Evolutionary conservation across 768 basidiomycete genomes (phyloP).

Genomic region (Mycena galericulata): DNA sequence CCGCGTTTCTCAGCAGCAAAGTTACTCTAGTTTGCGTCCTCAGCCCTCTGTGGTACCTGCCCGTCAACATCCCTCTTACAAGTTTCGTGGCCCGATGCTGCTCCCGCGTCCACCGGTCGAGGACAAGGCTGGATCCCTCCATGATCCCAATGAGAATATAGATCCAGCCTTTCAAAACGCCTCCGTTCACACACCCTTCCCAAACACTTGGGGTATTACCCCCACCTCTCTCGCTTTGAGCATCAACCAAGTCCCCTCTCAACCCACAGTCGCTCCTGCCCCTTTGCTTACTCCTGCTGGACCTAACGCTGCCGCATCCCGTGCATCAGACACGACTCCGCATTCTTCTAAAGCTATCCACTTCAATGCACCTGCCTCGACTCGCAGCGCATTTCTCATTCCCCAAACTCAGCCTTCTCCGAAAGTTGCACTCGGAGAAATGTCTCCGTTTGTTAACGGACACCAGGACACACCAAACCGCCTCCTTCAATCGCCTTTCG

Average conservation of each 20-base stretch:
- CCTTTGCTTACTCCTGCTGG: neutral
- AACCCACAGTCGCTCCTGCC: neutral
- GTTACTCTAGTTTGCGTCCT: neutral
- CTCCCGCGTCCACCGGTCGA: neutral
- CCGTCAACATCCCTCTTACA: neutral
- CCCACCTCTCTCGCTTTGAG: neutral
- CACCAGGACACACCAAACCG: neutral
- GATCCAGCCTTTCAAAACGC: constrained; percentile 2
- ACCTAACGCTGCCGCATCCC: neutral
- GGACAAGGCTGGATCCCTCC: no score
- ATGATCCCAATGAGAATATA: neutral
- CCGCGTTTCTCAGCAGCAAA: neutral
- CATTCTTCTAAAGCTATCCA: neutral
- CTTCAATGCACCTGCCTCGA: neutral
- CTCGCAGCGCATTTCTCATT: neutral
- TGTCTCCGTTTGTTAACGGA: neutral
- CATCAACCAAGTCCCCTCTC: neutral
- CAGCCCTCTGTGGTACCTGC: no score
- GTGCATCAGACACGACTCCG: neutral
- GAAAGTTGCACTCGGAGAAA: neutral
- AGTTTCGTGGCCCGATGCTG: constrained; percentile 4
- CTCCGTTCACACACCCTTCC: neutral
- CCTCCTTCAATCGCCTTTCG: constrained; percentile 1
- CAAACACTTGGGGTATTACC: neutral
- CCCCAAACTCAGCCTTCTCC: neutral